Evolutionary conservation across 2,329 filamentous ascomycete species (phyloP), one percentile per base, ranked within the genome.

Genomic region (Daldinia sp.): DNA sequence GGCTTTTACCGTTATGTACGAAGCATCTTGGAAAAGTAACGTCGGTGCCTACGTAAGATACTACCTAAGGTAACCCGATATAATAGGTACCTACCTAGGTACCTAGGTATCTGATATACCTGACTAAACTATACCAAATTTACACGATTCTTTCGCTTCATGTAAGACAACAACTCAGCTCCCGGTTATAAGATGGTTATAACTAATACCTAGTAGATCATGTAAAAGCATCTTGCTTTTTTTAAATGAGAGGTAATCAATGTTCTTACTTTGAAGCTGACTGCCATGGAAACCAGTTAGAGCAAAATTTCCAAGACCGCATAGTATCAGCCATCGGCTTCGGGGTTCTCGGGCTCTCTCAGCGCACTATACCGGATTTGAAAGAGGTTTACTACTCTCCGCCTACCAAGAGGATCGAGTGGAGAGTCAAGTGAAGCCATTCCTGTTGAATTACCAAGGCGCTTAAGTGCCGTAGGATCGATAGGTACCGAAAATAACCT

Each of bases 391-490:
- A 12, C 26, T 30, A 4, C 23, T 30, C n/a, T 10, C 46, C 13
- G 23, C 15, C 20, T 13, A 9, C 23, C 20, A 15, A 50, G 26
- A 50, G 46, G 26, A 28, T 30, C 23, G 15, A 50, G 23, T 18
- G 46, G 46, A 62, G 28, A 39, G 48, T 62, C 37, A 26, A 18
- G n/a, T 55, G 48, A 53, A 6, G 12, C 46, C 46, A 50, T 50
- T 7, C 46, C 46, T 30, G 23, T 26, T 3, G 12, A 13, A n/a
- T 50, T n/a, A 50, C 15, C 26, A 28, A 30, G 26, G 46, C 42
- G 42, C 42, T 44, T 44, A 44, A 44, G 42, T 44, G 42, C 42
- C 42, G 42, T 23, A 44, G 42, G 42, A 44, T 44, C 18, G 18
- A 44, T 6, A 44, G 9, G 9, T 44, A 44, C 42, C 42, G 42